Evolutionary conservation across 306 rosid genomes (phyloP), one percentile per base, ranked within the genome.

Genomic region (Trichosanthes truncata): DNA sequence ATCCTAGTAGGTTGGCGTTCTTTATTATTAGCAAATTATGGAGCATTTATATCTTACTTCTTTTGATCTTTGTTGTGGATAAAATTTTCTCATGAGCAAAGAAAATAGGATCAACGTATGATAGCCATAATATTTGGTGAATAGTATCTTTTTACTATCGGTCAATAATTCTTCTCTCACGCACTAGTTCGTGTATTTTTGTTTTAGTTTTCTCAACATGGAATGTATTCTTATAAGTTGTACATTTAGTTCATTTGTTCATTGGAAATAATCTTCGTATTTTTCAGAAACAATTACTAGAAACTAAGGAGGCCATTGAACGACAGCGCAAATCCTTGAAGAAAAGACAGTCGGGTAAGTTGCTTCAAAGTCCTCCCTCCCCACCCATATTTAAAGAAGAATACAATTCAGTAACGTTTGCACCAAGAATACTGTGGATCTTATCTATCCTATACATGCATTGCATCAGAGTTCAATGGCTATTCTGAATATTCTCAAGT

Each of bases 241-340:
- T 59, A 68, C 17, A 25, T 67, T 67, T 35, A 23, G 66, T n/a
- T 35, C 46, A 15, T 74, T 74, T 18, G 75, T 79, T 69, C 55
- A 23, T 33, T 53, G 6, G 38, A 53, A 80, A 36, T 67, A 26
- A 67, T 62, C 17, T 77, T 29, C 31, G 29, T 5, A 33, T 79
- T 73, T 60, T 75, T 63, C 57, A 96, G 99, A 93, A 78, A 82
- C 99, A 96, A 85, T 85, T 96, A 55, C 59, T 93, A 46, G 99
- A 96, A 86, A 88, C 92, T 21, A 93, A 89, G 87, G 99, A 96
- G 85, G 94, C 96, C 45, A 85, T 96, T 59, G 98, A 93, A 79
- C 89, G 99, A 73, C 98, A 91, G 79, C 96, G 99, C 79, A 96
- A 96, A 79, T 89, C 79, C 25, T 85, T 93, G 68, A 96, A 96